Percentiles rank a stretch among this genome's conserved stretches.
Conservation (phyloP, 208 protist species). For the Leishmania turanica region DNA sequence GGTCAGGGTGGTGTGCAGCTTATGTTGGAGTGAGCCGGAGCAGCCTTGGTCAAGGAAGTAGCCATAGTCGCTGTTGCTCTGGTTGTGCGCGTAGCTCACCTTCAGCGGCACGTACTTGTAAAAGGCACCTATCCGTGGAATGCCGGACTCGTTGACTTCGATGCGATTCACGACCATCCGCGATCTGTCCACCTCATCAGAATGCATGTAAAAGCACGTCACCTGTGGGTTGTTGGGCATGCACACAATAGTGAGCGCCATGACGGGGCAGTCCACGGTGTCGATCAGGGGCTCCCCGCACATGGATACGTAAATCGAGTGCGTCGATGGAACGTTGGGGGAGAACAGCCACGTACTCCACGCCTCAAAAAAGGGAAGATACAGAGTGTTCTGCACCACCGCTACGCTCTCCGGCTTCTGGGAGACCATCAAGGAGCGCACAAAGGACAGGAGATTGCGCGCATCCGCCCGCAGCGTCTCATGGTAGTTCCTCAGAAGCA, state of each 20-base stretch:
- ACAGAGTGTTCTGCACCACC: constrained; percentile 32
- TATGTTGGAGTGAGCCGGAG: neutral
- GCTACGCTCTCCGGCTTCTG: constrained; percentile 5
- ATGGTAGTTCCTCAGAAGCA: constrained; percentile 31
- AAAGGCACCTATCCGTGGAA: neutral
- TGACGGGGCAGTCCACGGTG: constrained; percentile 20
- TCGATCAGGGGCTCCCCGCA: constrained; percentile 24
- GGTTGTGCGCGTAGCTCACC: constrained; percentile 8
- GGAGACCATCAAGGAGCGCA: neutral
- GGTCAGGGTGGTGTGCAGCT: constrained; percentile 16
- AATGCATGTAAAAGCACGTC: constrained; percentile 30
- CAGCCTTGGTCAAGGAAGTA: constrained; percentile 23
- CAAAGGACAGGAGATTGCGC: constrained; percentile 32
- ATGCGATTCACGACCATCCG: constrained; percentile 11
- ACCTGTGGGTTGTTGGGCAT: neutral
- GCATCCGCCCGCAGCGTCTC: constrained; percentile 17
- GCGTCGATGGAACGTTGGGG: constrained; percentile 11
- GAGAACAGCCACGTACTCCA: constrained; percentile 37
- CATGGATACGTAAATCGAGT: constrained; percentile 45
- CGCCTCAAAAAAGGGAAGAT: constrained; percentile 29
- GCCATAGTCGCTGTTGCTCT: constrained; percentile 10
- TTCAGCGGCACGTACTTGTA: neutral
- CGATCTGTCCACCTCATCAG: constrained; percentile 18
- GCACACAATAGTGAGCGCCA: constrained; percentile 35
- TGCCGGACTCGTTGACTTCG: neutral